Base-by-base conservation (phyloP, 2,329 filamentous ascomycete species). In the Aspergillus chevalieri region DNA sequence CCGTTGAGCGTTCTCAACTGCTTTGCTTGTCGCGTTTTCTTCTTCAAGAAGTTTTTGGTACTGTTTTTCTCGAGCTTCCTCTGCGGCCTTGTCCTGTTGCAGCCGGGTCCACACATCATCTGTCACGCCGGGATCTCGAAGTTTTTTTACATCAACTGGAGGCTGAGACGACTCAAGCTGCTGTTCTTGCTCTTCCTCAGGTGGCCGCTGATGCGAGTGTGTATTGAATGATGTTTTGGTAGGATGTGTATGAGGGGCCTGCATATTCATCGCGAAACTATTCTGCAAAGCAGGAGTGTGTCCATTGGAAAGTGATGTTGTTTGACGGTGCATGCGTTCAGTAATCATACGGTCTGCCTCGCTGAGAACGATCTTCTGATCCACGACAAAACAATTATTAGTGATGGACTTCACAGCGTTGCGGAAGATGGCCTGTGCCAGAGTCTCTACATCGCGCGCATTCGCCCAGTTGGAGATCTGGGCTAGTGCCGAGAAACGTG, bases 361-460 rank as follows among this genome's bases (percentile, higher is more conserved):
- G 4, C 6, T 14, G 6, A 43, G 17, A 14, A 43, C 14, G 9
- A 3, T 43, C 1, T 22, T 21, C 12, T 43, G 19, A 7, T 24
- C 10, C 4, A 43, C 15, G 3, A 24, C 39, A 1, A 43, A 17
- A 6, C 17, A 21, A 28, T 12, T 9, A 28, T 28, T 9, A 28
- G 26, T 4, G 9, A 28, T 41, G 26, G 26, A 28, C 3, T 28
- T 28, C 9, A 49, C 44, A 3, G 55, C 50, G 19, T 48, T 57
- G 1, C 65, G 62, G 53, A 82, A 81, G 1, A 85, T 75, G 1
- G 46, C 57, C 49, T 77, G 80, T 0, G 69, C 73, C 0, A 87
- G 41, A 0, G 75, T 77, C 10, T 79, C 67, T 1, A 87, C 75
- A 43, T 87, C 84, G 3, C 84, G 74, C 0, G 78, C 83, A 52